Evolutionary conservation across 805 yeast genomes (phyloP).

Genomic region (Barnettozyma vustinii): DNA sequence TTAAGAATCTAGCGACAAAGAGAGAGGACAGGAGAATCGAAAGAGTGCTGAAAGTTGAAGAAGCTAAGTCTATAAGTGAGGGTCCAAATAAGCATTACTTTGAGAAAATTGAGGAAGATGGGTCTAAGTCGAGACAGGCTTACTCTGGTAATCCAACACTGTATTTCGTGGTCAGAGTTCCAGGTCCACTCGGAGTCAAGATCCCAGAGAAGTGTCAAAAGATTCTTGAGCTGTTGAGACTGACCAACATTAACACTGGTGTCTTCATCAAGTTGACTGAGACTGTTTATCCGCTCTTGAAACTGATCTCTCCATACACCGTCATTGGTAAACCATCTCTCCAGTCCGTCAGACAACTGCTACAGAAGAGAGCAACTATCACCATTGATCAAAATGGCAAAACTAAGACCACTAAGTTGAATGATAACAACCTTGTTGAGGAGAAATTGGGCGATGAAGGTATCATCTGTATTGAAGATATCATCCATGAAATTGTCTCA

Average conservation of each 20-base stretch:
- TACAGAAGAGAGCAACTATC: slow-evolving; percentile 73
- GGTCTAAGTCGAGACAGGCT: slow-evolving; percentile 29
- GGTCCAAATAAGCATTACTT: slow-evolving; percentile 26
- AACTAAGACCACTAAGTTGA: slow-evolving; percentile 44
- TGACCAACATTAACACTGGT: slow-evolving; percentile 57
- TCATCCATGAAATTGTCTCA: slow-evolving; percentile 62
- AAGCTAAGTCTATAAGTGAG: slow-evolving; percentile 29
- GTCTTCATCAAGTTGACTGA: slow-evolving; percentile 63
- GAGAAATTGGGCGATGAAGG: slow-evolving; percentile 66
- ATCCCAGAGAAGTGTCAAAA: slow-evolving; percentile 61
- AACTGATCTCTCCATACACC: slow-evolving; percentile 65
- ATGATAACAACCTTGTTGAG: slow-evolving; percentile 72
- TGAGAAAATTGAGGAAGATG: slow-evolving; percentile 28
- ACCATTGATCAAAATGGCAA: slow-evolving; percentile 30
- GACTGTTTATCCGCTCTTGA: slow-evolving; percentile 56
- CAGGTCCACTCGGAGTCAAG: slow-evolving; percentile 57
- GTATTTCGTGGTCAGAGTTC: slow-evolving; percentile 61
- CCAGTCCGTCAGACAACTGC: slow-evolving; percentile 61
- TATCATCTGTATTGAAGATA: slow-evolving; percentile 74
- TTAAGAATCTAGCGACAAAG: slow-evolving; percentile 56
- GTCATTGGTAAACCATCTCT: slow-evolving; percentile 74
- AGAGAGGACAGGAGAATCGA: slow-evolving; percentile 66
- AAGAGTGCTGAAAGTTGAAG: slow-evolving; percentile 52
- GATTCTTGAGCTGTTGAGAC: slow-evolving; percentile 55
- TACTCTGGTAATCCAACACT: slow-evolving; percentile 44